Base-by-base conservation (phyloP, 345 rosid genomes). In the Corymbia maculata region DNA sequence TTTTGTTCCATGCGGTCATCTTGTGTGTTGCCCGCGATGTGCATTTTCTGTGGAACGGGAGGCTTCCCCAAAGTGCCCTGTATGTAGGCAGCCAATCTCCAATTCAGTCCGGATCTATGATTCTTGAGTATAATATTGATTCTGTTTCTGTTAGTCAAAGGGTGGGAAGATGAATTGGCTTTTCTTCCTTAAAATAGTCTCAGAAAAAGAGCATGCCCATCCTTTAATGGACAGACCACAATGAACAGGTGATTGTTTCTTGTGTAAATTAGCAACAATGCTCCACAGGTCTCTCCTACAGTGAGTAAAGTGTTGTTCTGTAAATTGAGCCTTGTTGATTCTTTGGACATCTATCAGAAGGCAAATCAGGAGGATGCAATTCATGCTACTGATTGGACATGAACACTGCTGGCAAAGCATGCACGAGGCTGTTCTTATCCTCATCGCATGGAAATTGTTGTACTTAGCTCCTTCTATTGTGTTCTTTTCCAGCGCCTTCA, bases 1-100 rank as follows among this genome's bases (percentile, higher is more conserved):
- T 13, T 98, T 98, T 85, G 89, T 94, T 87, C 98, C 98, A 22
- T 98, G 99, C 30, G 98, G 99, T 45, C 99, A 97, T 90, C 89
- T 97, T 17, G 99, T 94, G 45, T 97, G 99, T 89, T 98, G 99
- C 92, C 95, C 93, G 88, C 91, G 64, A 68, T 98, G 97, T 57
- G 98, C 97, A 26, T 68, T 90, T 80, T 90, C 95, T 8, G 94
- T 94, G 45, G 99, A 94, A 88, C 91, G 95, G 6, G 97, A 92
- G 86, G 70, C 85, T 51, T 82, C 91, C 47, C 98, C 97, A 0
- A 97, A 93, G 87, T 98, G 98, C 66, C 98, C 99, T 80, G 94
- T 97, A 86, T 98, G 98, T 92, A 93, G 96, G 80, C 94, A 95
- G 92, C 80, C 88, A 26, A 91, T 97, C 84, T 88, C 91, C 53